Evolutionary conservation across 345 rosid genomes (phyloP).

Genomic region (Psidium guajava): DNA sequence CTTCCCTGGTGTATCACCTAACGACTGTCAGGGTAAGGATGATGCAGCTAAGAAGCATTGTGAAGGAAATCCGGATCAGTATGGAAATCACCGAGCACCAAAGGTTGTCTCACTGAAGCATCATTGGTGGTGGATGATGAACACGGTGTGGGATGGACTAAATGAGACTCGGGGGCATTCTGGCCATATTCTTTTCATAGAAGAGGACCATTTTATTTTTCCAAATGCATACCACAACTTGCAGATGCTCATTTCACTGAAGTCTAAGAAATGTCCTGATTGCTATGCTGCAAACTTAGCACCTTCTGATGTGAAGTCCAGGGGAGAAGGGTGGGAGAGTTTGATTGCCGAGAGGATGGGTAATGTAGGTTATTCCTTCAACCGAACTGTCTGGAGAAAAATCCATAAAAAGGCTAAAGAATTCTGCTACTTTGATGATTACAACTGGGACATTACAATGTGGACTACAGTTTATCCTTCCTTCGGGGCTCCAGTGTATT

Average conservation of each 20-base stretch:
- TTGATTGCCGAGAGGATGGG: slow-evolving; percentile 96
- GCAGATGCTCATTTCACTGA: slow-evolving; percentile 50
- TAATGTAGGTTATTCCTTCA: slow-evolving; percentile 80
- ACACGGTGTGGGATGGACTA: slow-evolving; percentile 91
- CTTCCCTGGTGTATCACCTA: slow-evolving; percentile 58
- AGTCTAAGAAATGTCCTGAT: slow-evolving; percentile 64
- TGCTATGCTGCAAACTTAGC: slow-evolving; percentile 95
- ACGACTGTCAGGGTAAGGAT: slow-evolving; percentile 68
- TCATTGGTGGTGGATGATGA: slow-evolving; percentile 99
- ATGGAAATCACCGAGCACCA: slow-evolving; percentile 80
- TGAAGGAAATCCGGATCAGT: slow-evolving; percentile 81
- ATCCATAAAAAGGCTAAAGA: slow-evolving; percentile 69
- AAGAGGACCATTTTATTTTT: slow-evolving; percentile 91
- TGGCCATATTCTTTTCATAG: slow-evolving; percentile 87
- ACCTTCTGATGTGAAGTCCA: slow-evolving; percentile 79
- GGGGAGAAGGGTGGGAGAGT: slow-evolving; percentile 64
- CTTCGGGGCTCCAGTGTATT: slow-evolving; percentile 75
- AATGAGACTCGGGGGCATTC: slow-evolving; percentile 49
- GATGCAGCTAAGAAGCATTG: slow-evolving; percentile 45
- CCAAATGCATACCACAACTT: slow-evolving; percentile 93
- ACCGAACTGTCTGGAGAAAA: slow-evolving; percentile 73
- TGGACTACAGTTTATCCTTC: slow-evolving; percentile 96
- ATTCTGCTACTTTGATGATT: slow-evolving; percentile 90
- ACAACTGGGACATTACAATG: slow-evolving; percentile 99
- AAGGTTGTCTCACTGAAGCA: slow-evolving; percentile 92